A percentile compares a stretch with the other conserved stretches of the same genome.
Conservation (phyloP, 768 basidiomycete genomes). For the Cystofilobasidium macerans region DNA sequence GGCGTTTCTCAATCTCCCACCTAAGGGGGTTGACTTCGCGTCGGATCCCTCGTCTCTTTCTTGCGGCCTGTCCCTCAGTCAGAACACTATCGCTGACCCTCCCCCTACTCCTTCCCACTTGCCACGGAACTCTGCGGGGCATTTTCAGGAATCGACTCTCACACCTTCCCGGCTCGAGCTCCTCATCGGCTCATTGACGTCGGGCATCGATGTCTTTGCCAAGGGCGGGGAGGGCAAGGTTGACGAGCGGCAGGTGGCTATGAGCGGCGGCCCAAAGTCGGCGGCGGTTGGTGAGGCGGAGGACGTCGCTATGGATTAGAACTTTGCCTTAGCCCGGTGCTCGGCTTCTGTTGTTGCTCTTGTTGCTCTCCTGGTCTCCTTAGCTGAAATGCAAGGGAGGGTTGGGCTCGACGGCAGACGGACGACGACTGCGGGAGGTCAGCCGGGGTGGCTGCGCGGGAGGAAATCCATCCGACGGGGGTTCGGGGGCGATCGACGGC, state of each 20-base stretch:
- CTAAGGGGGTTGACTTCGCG: too few species aligned
- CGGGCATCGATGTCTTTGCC: conserved; percentile 25
- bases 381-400: too few species aligned
- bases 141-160: conserved; percentile 53
- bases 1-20: too few species aligned
- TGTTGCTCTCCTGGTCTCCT: too few species aligned
- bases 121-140: background rate
- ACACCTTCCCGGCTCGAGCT: conserved; percentile 56
- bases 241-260: background rate
- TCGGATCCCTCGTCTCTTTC: too few species aligned
- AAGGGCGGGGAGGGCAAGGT: background rate
- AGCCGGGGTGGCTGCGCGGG: too few species aligned
- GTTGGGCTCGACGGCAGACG: too few species aligned
- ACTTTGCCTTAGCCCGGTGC: too few species aligned
- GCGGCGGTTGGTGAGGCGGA: background rate
- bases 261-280: background rate
- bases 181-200: conserved; percentile 55
- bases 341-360: too few species aligned
- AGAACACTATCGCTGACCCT: background rate
- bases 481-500: too few species aligned
- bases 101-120: background rate
- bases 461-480: too few species aligned
- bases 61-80: background rate
- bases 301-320: background rate
- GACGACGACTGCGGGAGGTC: too few species aligned